Base-by-base conservation (phyloP, 805 yeast species). In the Saccharomyces eubayanus region DNA sequence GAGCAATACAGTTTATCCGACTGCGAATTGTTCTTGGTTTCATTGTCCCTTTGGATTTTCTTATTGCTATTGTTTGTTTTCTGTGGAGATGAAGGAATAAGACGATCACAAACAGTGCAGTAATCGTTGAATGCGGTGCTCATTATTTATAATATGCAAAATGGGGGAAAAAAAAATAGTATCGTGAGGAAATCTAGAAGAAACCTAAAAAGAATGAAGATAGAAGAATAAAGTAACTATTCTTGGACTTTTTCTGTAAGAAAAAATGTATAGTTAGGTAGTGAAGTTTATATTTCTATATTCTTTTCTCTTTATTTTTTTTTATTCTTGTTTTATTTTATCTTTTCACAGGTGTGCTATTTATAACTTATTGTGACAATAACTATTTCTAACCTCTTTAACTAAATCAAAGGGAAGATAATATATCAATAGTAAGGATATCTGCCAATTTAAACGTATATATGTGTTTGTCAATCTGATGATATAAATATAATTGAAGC, bases 91-190 rank as follows among this genome's bases (percentile, higher is more conserved):
- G 49, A 20, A 12, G 55, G 59, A 47, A 66, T 65, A 54, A 67
- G 51, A 48, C 63, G 62, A 49, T 80, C 84, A 67, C 85, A 81
- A 54, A 78, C 82, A 49, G 78, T 72, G 71, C 85, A 81, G 67
- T 70, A 81, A 64, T 81, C 84, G 62, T 76, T 78, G 57, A 72
- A 68, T 58, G 81, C 76, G 50, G 71, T 56, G 24, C 43, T 36
- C 43, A 36, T 36, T 11, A 10, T n/a, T n/a, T 36, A 36, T 36
- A 10, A 6, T 36, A 36, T 36, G 43, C 43, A 36, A 36, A 24
- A 36, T 36, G 9, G 43, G 43, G n/a, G 16, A 36, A 36, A 16
- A 36, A 6, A 28, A 28, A 28, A 28, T 24, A 24, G 24, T 24
- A 24, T 24, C 24, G 24, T 24, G 24, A 24, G 24, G 24, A 24